Base-by-base conservation (phyloP, 441 rosid genomes). In the Pelargonium fulgidum region DNA sequence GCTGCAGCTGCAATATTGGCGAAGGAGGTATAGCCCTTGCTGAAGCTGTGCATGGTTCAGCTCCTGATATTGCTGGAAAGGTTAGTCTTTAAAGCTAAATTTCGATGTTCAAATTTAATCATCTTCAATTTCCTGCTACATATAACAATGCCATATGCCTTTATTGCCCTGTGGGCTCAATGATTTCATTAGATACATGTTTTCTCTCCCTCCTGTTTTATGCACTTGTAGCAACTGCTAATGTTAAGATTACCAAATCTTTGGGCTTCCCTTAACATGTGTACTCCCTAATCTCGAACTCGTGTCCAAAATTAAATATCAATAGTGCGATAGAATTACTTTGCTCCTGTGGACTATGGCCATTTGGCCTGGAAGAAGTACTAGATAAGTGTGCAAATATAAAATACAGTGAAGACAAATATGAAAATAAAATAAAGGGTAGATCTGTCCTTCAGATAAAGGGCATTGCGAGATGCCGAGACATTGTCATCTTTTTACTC, bases 1-100 rank as follows among this genome's bases (percentile, higher is more conserved):
- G 17, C 62, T 80, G 76, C 91, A 94, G 99, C 85, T 86, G 90
- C 82, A 94, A 92, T 68, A 94, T 94, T 72, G 99, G 99, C 24
- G 98, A 92, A 73, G 97, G 92, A 75, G 98, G 98, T 66, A 89
- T 94, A 58, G 91, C 91, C 68, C 98, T 94, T 72, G 98, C 98
- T 69, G 99, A 94, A 88, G 99, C 98, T 70, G 99, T 94, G 11
- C 99, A 92, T 74, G 98, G 98, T 67, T 94, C 99, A 69, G 99
- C 98, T 45, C 99, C 99, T 73, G 99, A 94, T 78, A 94, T 94
- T 76, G 97, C 99, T 26, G 98, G 99, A 73, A 94, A 90, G 97
- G 99, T 92, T 79, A 77, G 95, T 76, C 62, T 67, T 64, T 7
- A 19, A 66, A 56, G 64, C 17, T 58, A 45, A 63, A 33, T 69